Conservation (phyloP, 352 stramenopile genomes). For the Blastocystis sp. region DNA sequence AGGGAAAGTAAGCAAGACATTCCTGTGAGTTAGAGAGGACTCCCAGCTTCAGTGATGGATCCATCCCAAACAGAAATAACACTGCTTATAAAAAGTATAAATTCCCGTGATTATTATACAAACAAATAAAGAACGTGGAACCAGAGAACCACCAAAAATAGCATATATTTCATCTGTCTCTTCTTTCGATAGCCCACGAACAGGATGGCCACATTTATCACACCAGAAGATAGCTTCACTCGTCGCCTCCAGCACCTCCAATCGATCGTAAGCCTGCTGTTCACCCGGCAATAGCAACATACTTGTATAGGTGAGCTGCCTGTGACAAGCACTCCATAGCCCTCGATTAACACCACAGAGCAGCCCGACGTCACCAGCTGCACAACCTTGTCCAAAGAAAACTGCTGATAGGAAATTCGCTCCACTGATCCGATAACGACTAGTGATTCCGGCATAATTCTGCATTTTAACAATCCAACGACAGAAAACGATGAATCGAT, state of each 20-base stretch:
- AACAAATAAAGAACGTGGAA: not conserved
- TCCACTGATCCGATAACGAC: not conserved
- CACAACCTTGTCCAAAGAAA: not conserved
- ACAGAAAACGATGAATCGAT: not conserved
- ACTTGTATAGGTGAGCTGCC: slow-evolving; percentile 22
- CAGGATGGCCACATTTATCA: not conserved
- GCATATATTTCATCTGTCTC: not conserved
- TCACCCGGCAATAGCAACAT: not conserved
- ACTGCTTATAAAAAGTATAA: not conserved
- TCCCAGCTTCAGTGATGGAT: not conserved
- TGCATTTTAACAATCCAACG: not conserved
- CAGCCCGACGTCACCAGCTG: not conserved
- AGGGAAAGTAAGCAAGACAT: not conserved
- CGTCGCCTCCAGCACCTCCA: slow-evolving; percentile 49
- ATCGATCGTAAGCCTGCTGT: slow-evolving; percentile 5
- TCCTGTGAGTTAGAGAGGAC: not conserved
- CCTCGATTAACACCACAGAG: slow-evolving; percentile 12
- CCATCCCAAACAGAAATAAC: not conserved
- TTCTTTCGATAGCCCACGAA: not conserved
- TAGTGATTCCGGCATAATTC: slow-evolving; percentile 26
- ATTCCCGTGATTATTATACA: not conserved
- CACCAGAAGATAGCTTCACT: slow-evolving; percentile 4
- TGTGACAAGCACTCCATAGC: not conserved
- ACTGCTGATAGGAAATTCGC: not conserved
- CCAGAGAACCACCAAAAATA: not conserved